These are phyloP conservation scores for Amanita pallidorosea DNA, from an alignment of 768 basidiomycete genomes.

Conservation along the genomic window DNA sequence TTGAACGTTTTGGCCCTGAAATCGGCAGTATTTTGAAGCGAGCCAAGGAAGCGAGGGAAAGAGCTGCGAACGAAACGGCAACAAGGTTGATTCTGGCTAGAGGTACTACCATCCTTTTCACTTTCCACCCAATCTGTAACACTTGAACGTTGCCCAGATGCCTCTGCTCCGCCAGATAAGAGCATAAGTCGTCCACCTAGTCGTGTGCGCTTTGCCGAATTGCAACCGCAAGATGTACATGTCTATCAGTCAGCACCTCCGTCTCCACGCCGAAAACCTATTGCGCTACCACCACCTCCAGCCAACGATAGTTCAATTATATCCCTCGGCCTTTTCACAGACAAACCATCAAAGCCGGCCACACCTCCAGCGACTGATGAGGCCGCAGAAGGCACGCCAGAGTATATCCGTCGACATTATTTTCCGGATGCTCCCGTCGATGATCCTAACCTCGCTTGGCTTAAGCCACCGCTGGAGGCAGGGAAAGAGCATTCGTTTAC, in stretches of 20 bases:
- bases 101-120: not conserved
- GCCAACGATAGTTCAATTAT: conserved; percentile 23
- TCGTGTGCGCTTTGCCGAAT: conserved; percentile 68
- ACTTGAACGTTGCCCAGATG: conserved; percentile 12
- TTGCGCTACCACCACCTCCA: conserved; percentile 49
- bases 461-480: conserved; percentile 26
- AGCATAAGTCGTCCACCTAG: conserved; percentile 49
- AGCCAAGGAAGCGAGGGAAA: conserved; percentile 38
- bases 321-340: conserved; percentile 30
- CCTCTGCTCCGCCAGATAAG: conserved; percentile 32
- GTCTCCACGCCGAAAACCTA: conserved; percentile 51
- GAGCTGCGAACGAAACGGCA: not conserved
- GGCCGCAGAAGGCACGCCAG: conserved; percentile 55
- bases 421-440: conserved; percentile 63
- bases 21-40: conserved; percentile 52
- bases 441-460: conserved; percentile 78
- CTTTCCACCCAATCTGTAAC: not conserved
- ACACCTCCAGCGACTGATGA: not conserved
- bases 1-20: conserved; percentile 62
- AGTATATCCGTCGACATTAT: conserved; percentile 74
- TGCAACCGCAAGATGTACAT: conserved; percentile 64
- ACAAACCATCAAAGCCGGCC: conserved; percentile 6
- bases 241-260: conserved; percentile 77
- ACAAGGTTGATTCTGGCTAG: not conserved
- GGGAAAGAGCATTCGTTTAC: conserved; percentile 22